A percentile compares a stretch with the other conserved stretches of the same genome.
These are phyloP conservation scores for Beauveria sp. DNA, from an alignment of 2,329 filamentous ascomycete genomes.

Conservation along the genomic window DNA sequence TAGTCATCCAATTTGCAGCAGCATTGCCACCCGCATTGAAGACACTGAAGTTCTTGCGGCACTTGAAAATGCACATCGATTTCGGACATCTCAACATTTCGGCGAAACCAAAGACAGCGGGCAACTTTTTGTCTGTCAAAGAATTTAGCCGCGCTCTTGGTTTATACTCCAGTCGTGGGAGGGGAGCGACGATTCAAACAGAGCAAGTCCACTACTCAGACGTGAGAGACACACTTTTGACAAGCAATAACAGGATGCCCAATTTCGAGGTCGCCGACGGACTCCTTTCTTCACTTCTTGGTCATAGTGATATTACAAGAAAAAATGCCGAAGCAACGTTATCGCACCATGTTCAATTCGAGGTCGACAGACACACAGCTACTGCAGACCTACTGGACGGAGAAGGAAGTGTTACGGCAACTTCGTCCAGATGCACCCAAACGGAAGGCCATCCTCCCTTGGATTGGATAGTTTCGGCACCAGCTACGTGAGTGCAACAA, in stretches of 20 bases:
- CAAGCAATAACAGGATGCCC: background rate
- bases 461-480: constrained; percentile 23
- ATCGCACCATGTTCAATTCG: background rate
- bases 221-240: background rate
- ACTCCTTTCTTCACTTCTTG: background rate
- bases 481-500: constrained; percentile 25
- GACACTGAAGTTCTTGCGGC: constrained; percentile 18
- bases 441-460: background rate
- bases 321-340: background rate
- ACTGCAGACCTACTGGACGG: background rate
- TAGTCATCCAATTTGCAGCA: constrained; percentile 13
- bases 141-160: constrained; percentile 20
- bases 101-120: constrained; percentile 19
- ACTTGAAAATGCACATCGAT: constrained; percentile 24
- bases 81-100: constrained; percentile 24
- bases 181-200: constrained; percentile 20
- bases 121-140: constrained; percentile 17
- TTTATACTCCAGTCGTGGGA: constrained; percentile 21
- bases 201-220: constrained; percentile 16
- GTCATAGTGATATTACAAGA: background rate
- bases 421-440: background rate
- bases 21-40: constrained; percentile 18
- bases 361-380: background rate
- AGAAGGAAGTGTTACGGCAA: background rate
- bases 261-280: background rate